phyloP scores from a whole-genome alignment of 2,329 filamentous ascomycete genomes.

The Bipolaris oryzae region DNA sequence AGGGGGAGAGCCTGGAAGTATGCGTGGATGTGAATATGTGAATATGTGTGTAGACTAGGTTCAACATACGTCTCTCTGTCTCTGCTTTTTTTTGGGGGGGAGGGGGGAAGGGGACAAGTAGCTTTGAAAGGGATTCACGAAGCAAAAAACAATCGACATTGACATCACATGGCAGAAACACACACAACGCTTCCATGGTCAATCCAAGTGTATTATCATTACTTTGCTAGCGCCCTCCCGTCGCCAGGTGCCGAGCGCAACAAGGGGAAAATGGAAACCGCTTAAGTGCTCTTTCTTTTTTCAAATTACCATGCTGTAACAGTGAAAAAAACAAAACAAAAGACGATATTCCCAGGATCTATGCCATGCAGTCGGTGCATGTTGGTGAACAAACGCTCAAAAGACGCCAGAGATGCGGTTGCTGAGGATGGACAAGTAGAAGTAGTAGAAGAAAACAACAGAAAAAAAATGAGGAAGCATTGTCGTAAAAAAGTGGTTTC shows the following conservation, averaged over 20 bases:
- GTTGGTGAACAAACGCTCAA: neutral
- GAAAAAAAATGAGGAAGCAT: no score
- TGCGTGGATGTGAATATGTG: no score
- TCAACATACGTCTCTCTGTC: neutral
- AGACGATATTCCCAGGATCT: neutral
- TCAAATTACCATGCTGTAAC: neutral
- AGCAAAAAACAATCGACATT: neutral
- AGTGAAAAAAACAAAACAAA: neutral
- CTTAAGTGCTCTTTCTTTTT: neutral
- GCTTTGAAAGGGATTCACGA: no score
- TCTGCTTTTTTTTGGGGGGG: no score
- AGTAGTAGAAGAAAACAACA: neutral
- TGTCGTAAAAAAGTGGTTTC: neutral
- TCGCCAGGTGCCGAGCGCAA: neutral
- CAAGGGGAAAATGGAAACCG: neutral
- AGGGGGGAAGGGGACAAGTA: neutral
- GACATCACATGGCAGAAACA: neutral
- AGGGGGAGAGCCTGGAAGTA: no score
- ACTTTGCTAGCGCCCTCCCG: neutral
- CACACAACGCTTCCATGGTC: neutral
- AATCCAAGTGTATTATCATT: constrained; percentile 10
- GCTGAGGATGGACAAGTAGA: neutral
- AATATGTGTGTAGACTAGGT: neutral
- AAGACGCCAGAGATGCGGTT: constrained; percentile 4
- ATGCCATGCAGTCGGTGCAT: constrained; percentile 4